Conservation (phyloP, 305 asterid species). For the Fraxinus ornus region DNA sequence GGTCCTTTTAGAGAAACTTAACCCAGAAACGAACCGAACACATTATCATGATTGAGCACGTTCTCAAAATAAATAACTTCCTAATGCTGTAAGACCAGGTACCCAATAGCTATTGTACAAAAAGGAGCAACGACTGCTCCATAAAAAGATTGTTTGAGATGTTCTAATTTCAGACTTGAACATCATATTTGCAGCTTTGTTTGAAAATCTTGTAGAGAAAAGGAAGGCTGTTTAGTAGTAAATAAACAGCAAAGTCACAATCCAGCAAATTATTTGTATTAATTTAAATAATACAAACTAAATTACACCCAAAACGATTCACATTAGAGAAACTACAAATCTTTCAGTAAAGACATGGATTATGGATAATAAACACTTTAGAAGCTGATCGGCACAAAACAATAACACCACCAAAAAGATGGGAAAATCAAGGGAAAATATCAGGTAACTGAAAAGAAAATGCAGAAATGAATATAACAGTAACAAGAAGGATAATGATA, state of each 20-base stretch:
- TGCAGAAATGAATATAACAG: neutral
- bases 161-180: neutral
- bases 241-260: neutral
- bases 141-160: neutral
- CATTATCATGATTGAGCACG: neutral
- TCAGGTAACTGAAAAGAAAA: neutral
- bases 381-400: neutral
- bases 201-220: neutral
- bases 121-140: neutral
- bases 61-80: neutral
- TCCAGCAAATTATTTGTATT: neutral
- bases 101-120: neutral
- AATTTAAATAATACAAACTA: neutral
- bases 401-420: neutral
- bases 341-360: neutral
- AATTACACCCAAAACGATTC: neutral
- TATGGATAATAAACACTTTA: neutral
- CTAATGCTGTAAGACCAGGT: neutral
- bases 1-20: neutral
- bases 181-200: neutral
- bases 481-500: conserved; percentile 7
- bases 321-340: neutral
- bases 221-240: neutral
- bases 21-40: neutral
- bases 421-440: neutral